Evolutionary conservation across 1,284 basidiomycete species (phyloP).

Genomic region (Tilletia walkeri): DNA sequence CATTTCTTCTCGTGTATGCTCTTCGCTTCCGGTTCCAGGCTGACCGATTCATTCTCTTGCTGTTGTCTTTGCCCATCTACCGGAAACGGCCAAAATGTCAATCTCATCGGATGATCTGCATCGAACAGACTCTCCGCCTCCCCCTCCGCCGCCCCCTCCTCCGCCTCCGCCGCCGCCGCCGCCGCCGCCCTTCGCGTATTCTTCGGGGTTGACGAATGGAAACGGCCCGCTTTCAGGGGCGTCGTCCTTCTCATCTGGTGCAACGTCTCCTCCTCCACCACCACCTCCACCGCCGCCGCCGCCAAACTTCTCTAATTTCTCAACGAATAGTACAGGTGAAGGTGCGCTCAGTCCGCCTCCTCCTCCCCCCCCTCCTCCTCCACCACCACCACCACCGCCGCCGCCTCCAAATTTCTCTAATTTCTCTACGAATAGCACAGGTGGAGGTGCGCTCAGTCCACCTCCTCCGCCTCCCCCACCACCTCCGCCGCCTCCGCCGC

Average conservation of each 20-base stretch:
- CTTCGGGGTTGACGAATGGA: background rate
- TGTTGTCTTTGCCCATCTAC: too few relatives aligned
- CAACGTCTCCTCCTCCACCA: too few relatives aligned
- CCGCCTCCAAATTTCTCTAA: slow-evolving; percentile 16
- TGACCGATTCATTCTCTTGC: too few relatives aligned
- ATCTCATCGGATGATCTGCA: slow-evolving; percentile 16
- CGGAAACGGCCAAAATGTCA: too few relatives aligned
- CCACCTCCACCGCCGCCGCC: too few relatives aligned
- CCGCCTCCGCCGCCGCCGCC: slow-evolving; percentile 23
- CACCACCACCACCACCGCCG: slow-evolving; percentile 28
- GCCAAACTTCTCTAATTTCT: background rate
- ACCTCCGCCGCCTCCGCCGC: slow-evolving; percentile 18
- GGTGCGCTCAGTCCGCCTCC: background rate
- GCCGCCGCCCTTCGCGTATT: background rate
- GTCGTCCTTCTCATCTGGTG: too few relatives aligned
- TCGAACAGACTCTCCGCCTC: background rate
- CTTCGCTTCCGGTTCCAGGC: too few relatives aligned
- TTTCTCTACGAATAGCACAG: background rate
- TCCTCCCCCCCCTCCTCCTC: slow-evolving; percentile 31
- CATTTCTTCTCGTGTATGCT: too few relatives aligned
- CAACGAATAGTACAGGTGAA: background rate
- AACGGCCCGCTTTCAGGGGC: too few relatives aligned
- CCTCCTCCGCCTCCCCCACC: slow-evolving; percentile 25
- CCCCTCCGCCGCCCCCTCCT: slow-evolving; percentile 27
- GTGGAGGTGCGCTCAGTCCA: background rate